Percentiles rank a stretch among this genome's conserved stretches.
Evolutionary conservation across 345 rosid genomes (phyloP).

Genomic region (Noccaea bulbosa): DNA sequence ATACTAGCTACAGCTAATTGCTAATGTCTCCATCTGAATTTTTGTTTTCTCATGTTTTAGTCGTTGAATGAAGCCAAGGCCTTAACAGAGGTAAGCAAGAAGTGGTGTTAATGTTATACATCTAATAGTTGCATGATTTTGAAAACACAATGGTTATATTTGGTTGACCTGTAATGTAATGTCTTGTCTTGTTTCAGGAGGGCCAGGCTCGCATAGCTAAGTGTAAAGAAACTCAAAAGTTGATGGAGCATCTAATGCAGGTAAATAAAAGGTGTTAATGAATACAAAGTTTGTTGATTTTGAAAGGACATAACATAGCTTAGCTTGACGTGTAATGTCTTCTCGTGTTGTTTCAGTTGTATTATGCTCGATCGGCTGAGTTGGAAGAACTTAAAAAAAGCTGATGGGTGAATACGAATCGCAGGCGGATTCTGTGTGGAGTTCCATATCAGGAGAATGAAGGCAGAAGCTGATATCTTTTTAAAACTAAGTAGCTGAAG

Average conservation of each 20-base stretch:
- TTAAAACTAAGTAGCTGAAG: neutral
- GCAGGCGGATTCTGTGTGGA: neutral
- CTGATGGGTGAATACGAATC: neutral
- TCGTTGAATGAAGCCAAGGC: neutral
- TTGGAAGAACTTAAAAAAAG: neutral
- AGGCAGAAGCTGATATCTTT: neutral
- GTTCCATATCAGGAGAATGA: neutral
- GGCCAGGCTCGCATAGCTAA: neutral
- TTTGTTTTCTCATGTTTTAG: slow-evolving; percentile 2
- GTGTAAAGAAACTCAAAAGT: neutral
- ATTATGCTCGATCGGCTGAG: neutral
- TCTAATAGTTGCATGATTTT: neutral
- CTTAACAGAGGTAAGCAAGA: neutral
- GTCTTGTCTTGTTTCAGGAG: slow-evolving; percentile 8
- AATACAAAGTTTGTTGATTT: neutral
- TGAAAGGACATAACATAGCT: neutral
- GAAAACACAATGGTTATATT: neutral
- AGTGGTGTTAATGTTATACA: neutral
- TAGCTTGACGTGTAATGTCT: neutral
- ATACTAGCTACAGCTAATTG: neutral
- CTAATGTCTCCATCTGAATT: slow-evolving; percentile 9
- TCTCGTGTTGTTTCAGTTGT: neutral
- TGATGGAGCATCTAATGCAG: neutral
- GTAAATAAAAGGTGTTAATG: neutral
- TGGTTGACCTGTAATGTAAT: neutral